Evolutionary conservation across 768 basidiomycete genomes (phyloP).

Genomic region (Tulasnella sp.): DNA sequence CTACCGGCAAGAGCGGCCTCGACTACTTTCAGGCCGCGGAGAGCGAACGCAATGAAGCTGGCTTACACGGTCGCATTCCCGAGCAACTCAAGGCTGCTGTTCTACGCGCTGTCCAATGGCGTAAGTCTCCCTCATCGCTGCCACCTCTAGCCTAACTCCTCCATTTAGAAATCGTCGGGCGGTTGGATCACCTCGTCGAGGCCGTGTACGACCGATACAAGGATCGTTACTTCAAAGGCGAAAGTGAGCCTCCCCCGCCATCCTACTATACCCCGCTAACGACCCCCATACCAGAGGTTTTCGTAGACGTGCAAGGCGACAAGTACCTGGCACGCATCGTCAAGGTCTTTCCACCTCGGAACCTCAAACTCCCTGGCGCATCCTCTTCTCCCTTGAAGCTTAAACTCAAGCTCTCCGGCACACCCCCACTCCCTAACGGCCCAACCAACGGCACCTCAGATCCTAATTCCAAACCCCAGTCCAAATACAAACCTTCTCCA

Average conservation of each 20-base stretch:
- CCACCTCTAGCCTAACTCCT: neutral
- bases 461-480: conserved; percentile 7
- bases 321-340: conserved; percentile 72
- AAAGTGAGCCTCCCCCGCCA: conserved; percentile 47
- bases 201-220: conserved; percentile 93
- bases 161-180: conserved; percentile 80
- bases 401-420: conserved; percentile 7
- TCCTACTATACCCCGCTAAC: too few species aligned
- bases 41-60: conserved; percentile 83
- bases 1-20: conserved; percentile 84
- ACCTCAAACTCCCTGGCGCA: neutral
- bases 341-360: conserved; percentile 49
- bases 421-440: neutral
- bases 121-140: conserved; percentile 41
- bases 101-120: conserved; percentile 90
- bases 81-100: conserved; percentile 85
- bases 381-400: neutral
- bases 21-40: conserved; percentile 91
- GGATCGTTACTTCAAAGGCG: conserved; percentile 83
- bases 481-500: conserved; percentile 12
- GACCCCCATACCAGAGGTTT: conserved; percentile 46
- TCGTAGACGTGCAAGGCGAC: conserved; percentile 76
- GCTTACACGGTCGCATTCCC: conserved; percentile 83
- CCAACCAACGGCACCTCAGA: conserved; percentile 8
- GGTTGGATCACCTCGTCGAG: conserved; percentile 89